phyloP scores from a whole-genome alignment of 1,284 basidiomycete species.

The Tilletia indica region DNA sequence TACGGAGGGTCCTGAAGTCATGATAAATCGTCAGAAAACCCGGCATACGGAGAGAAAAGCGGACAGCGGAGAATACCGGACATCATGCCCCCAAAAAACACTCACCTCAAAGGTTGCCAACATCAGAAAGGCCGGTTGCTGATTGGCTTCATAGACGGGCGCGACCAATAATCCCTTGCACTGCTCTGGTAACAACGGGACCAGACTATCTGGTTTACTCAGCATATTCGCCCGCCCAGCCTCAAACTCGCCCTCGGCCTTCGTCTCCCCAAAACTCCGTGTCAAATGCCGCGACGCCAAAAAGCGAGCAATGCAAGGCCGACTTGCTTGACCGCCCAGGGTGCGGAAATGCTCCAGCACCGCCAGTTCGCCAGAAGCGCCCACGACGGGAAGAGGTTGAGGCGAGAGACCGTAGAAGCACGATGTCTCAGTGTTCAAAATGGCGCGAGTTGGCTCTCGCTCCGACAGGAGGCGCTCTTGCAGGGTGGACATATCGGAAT shows the following conservation, averaged over 20 bases:
- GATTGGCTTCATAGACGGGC: neutral
- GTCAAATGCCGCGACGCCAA: neutral
- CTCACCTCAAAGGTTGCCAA: neutral
- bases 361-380: neutral
- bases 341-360: neutral
- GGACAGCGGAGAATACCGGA: too few relatives aligned
- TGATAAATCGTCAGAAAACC: neutral
- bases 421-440: conserved; percentile 1
- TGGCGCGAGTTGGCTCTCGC: neutral
- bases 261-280: neutral
- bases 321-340: neutral
- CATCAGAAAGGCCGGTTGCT: neutral
- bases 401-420: conserved; percentile 1
- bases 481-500: neutral
- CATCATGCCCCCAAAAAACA: neutral
- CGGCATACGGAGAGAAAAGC: too few relatives aligned
- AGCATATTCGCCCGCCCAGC: neutral
- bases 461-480: neutral
- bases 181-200: neutral
- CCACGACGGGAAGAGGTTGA: neutral
- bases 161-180: neutral
- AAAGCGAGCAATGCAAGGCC: neutral
- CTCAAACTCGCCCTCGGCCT: conserved; percentile 4
- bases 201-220: neutral
- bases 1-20: neutral